A percentile compares a stretch with the other conserved stretches of the same genome.
These are phyloP conservation scores for Boletus reticulatus DNA, from an alignment of 768 basidiomycete species.

Conservation along the genomic window DNA sequence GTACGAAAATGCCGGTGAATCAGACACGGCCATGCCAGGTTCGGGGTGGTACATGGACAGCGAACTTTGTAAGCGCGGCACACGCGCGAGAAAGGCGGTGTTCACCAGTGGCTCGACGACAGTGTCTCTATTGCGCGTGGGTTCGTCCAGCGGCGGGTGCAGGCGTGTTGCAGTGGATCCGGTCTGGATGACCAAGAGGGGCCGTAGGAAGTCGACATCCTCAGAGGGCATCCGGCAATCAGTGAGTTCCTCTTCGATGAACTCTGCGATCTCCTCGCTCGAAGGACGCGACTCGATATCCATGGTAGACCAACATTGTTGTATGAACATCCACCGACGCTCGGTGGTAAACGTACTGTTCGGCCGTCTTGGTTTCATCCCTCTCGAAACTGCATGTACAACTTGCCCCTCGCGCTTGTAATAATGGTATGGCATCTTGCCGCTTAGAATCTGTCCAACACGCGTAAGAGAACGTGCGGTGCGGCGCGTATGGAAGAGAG, in stretches of 20 bases:
- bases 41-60: too few species aligned
- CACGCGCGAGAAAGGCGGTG: too few species aligned
- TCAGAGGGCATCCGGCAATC: too few species aligned
- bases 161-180: not conserved
- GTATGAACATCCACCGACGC: slow-evolving; percentile 11
- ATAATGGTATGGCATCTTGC: too few species aligned
- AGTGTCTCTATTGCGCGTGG: not conserved
- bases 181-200: not conserved
- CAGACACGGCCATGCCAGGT: too few species aligned
- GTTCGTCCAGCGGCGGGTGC: slow-evolving; percentile 3
- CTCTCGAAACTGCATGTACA: slow-evolving; percentile 8
- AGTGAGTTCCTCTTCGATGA: not conserved
- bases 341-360: not conserved
- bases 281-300: slow-evolving; percentile 24
- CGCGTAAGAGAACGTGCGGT: not conserved
- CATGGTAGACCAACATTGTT: slow-evolving; percentile 16
- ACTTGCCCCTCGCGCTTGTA: slow-evolving; percentile 9
- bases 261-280: slow-evolving; percentile 23
- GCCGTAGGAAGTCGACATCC: too few species aligned
- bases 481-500: not conserved
- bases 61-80: too few species aligned
- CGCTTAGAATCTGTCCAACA: not conserved
- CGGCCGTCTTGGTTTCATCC: not conserved
- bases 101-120: too few species aligned
- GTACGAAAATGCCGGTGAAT: too few species aligned